phyloP scores from a whole-genome alignment of 2,329 filamentous ascomycete species.

The Cercospora zeina region DNA sequence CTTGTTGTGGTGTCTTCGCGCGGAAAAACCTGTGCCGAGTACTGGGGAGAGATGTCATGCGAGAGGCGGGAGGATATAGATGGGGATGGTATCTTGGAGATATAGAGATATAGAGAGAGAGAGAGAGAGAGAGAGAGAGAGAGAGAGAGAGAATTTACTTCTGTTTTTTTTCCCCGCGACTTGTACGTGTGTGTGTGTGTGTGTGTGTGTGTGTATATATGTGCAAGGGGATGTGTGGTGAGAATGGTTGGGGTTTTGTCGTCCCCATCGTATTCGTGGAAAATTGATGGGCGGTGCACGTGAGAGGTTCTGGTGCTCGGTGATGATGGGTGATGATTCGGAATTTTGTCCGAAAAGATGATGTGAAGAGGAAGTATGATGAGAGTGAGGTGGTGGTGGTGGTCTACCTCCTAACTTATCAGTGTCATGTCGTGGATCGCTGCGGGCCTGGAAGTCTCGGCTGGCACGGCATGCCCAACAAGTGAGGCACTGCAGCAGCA shows the following conservation, averaged over 20 bases:
- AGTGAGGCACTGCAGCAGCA: too few species aligned
- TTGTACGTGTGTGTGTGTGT: too few species aligned
- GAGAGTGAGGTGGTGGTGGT: too few species aligned
- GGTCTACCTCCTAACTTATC: too few species aligned
- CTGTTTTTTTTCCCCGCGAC: too few species aligned
- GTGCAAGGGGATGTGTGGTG: neutral
- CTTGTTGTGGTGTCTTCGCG: slow-evolving; percentile 50
- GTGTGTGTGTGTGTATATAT: too few species aligned
- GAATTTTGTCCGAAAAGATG: too few species aligned
- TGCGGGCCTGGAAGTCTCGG: too few species aligned
- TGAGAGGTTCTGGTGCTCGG: neutral
- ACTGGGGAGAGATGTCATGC: slow-evolving; percentile 50
- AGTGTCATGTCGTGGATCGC: too few species aligned
- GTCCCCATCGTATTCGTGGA: neutral
- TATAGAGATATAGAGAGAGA: neutral
- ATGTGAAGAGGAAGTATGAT: neutral
- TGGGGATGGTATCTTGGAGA: neutral
- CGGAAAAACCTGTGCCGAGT: slow-evolving; percentile 56
- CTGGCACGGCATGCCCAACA: too few species aligned
- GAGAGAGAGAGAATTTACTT: too few species aligned
- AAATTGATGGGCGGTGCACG: neutral
- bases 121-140: too few species aligned
- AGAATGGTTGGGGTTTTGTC: neutral
- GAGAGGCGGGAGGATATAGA: slow-evolving; percentile 22
- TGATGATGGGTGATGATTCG: neutral